Percentiles rank a stretch among this genome's conserved stretches.
phyloP scores from a whole-genome alignment of 768 basidiomycete species.

The Boletus sp. region DNA sequence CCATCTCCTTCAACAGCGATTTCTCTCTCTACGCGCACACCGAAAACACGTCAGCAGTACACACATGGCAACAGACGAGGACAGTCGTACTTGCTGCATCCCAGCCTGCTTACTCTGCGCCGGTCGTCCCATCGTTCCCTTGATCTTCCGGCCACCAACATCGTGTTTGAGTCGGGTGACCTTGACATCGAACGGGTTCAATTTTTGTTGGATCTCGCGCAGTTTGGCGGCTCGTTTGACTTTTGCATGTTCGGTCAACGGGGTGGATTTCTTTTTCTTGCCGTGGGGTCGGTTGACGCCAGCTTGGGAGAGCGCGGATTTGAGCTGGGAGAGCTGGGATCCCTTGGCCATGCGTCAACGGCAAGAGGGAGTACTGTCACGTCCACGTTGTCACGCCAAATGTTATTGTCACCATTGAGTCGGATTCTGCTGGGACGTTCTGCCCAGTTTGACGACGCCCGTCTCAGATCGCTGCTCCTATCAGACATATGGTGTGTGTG shows the following conservation, averaged over 20 bases:
- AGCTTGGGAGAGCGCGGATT: conserved; percentile 73
- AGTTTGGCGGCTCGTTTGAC: conserved; percentile 78
- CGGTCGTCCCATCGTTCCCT: conserved; percentile 79
- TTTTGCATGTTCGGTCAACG: conserved; percentile 68
- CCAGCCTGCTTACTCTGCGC: conserved; percentile 88
- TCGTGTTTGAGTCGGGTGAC: conserved; percentile 91
- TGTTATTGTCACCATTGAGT: not conserved
- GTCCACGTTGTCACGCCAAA: not conserved
- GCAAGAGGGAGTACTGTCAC: not conserved
- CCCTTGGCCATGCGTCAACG: conserved; percentile 61
- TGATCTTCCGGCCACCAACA: conserved; percentile 84
- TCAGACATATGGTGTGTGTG: no score
- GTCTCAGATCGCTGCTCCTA: no score
- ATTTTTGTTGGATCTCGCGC: conserved; percentile 74
- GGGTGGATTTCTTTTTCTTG: conserved; percentile 65
- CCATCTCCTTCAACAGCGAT: conserved; percentile 83
- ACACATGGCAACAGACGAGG: not conserved
- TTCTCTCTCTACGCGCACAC: conserved; percentile 62
- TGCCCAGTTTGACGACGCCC: no score
- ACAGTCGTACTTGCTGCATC: conserved; percentile 70
- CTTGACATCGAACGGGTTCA: conserved; percentile 94
- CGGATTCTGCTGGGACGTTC: no score
- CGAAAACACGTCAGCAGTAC: conserved; percentile 3
- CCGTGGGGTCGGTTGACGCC: conserved; percentile 65
- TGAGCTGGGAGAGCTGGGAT: conserved; percentile 90